phyloP scores from a whole-genome alignment of 495 filamentous ascomycete species.

The Lentithecium fluviatile region DNA sequence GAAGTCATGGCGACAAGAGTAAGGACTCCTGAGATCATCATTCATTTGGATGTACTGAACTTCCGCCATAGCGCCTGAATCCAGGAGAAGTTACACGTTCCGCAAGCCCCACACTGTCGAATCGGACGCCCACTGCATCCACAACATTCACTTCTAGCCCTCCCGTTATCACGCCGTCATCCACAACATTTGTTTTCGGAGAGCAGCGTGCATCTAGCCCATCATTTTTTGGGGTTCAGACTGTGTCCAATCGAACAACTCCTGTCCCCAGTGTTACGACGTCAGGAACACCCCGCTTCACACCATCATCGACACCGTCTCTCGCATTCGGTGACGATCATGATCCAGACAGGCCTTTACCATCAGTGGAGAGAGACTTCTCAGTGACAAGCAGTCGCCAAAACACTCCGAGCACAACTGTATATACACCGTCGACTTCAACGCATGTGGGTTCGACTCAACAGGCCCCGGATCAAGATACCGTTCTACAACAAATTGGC shows the following conservation, averaged over 20 bases:
- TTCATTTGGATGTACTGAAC: too few species aligned
- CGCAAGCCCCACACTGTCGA: too few species aligned
- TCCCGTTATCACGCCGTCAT: neutral
- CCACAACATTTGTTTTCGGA: neutral
- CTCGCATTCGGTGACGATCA: conserved; percentile 1
- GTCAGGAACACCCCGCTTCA: neutral
- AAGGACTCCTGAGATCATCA: too few species aligned
- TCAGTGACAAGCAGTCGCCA: neutral
- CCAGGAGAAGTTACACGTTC: too few species aligned
- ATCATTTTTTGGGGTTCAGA: neutral
- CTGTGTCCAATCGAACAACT: neutral
- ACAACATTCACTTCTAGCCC: too few species aligned
- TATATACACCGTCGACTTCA: conserved; percentile 6
- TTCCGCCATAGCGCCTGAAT: too few species aligned
- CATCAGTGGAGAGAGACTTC: conserved; percentile 15
- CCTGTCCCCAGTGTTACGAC: neutral
- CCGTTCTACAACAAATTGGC: neutral
- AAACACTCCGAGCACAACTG: neutral
- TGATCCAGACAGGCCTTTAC: conserved; percentile 21
- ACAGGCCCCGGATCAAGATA: too few species aligned
- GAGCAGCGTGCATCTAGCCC: neutral
- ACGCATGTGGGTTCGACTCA: neutral
- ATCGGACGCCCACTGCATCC: too few species aligned
- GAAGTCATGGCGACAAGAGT: too few species aligned
- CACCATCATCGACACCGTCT: conserved; percentile 15